phyloP scores from a whole-genome alignment of 2,329 filamentous ascomycete species.

The Epichloe uncinata region DNA sequence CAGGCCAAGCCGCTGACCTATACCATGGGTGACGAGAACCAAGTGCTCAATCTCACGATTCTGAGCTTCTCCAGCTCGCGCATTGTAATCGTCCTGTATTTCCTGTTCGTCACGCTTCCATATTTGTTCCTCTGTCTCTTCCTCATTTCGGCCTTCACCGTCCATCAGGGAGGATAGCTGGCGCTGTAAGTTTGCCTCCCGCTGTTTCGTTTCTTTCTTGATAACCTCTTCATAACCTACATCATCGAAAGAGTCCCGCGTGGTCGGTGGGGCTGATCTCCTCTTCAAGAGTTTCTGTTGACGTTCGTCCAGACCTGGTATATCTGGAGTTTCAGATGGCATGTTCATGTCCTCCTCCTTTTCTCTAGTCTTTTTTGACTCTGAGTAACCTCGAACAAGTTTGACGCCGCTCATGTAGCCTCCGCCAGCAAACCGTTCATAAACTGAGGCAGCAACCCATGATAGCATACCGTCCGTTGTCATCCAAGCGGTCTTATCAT shows the following conservation, averaged over 20 bases:
- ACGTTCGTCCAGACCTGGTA: slow-evolving; percentile 23
- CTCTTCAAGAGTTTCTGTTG: slow-evolving; percentile 39
- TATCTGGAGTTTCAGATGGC: slow-evolving; percentile 1
- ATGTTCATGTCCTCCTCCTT: slow-evolving; percentile 15
- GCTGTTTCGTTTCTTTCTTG: slow-evolving; percentile 14
- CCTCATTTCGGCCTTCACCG: slow-evolving; percentile 15
- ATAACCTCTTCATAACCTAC: slow-evolving; percentile 3
- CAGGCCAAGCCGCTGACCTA: slow-evolving; percentile 75
- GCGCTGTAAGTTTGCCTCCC: slow-evolving; percentile 41
- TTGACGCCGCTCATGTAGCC: slow-evolving; percentile 75
- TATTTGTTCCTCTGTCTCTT: slow-evolving; percentile 52
- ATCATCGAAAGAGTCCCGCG: slow-evolving; percentile 19
- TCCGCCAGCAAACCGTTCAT: slow-evolving; percentile 73
- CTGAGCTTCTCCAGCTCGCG: slow-evolving; percentile 67
- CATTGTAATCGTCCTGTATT: slow-evolving; percentile 78
- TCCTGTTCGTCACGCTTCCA: slow-evolving; percentile 72
- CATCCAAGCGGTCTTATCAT: slow-evolving; percentile 69
- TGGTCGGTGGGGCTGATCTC: slow-evolving; percentile 40
- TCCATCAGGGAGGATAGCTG: slow-evolving; percentile 66
- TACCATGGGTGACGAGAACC: slow-evolving; percentile 83
- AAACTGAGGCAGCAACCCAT: slow-evolving; percentile 78
- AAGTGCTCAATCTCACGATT: slow-evolving; percentile 84
- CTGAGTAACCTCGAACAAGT: slow-evolving; percentile 65
- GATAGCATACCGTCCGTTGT: slow-evolving; percentile 80
- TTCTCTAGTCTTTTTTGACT: slow-evolving; percentile 43